phyloP scores from a whole-genome alignment of 2,329 filamentous ascomycete species.

The Aspergillus latus region DNA sequence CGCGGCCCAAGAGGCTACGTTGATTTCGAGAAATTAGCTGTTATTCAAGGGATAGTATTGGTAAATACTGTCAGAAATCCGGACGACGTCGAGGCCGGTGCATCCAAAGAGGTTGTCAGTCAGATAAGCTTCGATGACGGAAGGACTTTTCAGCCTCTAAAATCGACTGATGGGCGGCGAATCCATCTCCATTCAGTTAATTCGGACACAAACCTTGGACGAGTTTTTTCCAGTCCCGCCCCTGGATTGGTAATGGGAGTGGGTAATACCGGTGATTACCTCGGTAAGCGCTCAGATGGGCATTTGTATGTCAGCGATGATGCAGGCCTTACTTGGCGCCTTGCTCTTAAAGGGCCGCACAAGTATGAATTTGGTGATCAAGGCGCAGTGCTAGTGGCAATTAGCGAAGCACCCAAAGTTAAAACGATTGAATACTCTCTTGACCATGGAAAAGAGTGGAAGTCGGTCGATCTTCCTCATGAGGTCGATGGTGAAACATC shows the following conservation, averaged over 20 bases:
- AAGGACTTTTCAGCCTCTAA: conserved; percentile 74
- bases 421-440: conserved; percentile 72
- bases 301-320: conserved; percentile 88
- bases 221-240: conserved; percentile 89
- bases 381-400: conserved; percentile 81
- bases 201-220: conserved; percentile 74
- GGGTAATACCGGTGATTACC: conserved; percentile 77
- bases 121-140: conserved; percentile 96
- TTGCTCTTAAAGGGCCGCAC: conserved; percentile 73
- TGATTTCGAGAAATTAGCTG: conserved; percentile 91
- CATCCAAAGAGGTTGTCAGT: conserved; percentile 66
- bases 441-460: conserved; percentile 85
- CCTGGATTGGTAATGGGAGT: conserved; percentile 92
- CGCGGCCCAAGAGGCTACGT: conserved; percentile 73
- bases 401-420: conserved; percentile 66
- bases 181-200: conserved; percentile 94
- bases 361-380: conserved; percentile 97
- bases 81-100: conserved; percentile 63
- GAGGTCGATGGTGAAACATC: conserved; percentile 68
- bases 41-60: conserved; percentile 88
- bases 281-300: conserved; percentile 70
- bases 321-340: conserved; percentile 80
- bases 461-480: conserved; percentile 65
- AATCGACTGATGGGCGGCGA: conserved; percentile 58
- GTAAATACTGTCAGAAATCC: conserved; percentile 89